Percentiles rank a stretch among this genome's conserved stretches.
phyloP scores from a whole-genome alignment of 2,329 filamentous ascomycete genomes.

The Zymoseptoria tritici region DNA sequence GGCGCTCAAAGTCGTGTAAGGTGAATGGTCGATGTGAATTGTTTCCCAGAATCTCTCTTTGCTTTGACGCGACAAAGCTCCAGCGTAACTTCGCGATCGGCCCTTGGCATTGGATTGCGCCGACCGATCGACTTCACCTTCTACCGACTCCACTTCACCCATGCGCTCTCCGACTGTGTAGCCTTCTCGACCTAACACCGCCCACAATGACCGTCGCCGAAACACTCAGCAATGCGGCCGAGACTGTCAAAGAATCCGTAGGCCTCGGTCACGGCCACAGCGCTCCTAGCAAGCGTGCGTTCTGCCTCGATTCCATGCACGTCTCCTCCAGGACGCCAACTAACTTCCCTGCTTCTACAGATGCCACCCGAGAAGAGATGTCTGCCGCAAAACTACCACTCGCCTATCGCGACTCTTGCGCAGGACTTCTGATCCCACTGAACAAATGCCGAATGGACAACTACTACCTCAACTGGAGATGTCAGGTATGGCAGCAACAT shows the following conservation, averaged over 20 bases:
- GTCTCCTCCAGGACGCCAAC: background rate
- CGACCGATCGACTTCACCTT: background rate
- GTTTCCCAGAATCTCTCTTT: background rate
- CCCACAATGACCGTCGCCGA: slow-evolving; percentile 32
- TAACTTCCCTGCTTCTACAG: slow-evolving; percentile 34
- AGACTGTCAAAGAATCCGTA: slow-evolving; percentile 40
- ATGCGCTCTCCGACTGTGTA: background rate
- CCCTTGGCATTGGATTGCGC: background rate
- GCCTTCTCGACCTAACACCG: background rate
- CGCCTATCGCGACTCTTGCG: slow-evolving; percentile 91
- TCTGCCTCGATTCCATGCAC: background rate
- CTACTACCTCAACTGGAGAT: slow-evolving; percentile 97
- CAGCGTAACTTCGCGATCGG: background rate
- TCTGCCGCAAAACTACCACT: slow-evolving; percentile 80
- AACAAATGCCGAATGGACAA: slow-evolving; percentile 90
- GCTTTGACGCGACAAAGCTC: background rate
- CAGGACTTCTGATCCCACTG: slow-evolving; percentile 85
- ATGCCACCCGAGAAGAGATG: slow-evolving; percentile 86
- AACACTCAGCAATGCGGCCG: slow-evolving; percentile 19
- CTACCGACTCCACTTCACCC: background rate
- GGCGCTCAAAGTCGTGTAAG: background rate
- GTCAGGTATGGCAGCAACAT: slow-evolving; percentile 56
- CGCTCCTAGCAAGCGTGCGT: slow-evolving; percentile 27
- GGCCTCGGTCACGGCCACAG: slow-evolving; percentile 37
- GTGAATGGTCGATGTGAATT: background rate